Percentiles rank a stretch among this genome's conserved stretches.
These are phyloP conservation scores for Euphorbia pulcherrima DNA, from an alignment of 345 rosid genomes.

Conservation along the genomic window DNA sequence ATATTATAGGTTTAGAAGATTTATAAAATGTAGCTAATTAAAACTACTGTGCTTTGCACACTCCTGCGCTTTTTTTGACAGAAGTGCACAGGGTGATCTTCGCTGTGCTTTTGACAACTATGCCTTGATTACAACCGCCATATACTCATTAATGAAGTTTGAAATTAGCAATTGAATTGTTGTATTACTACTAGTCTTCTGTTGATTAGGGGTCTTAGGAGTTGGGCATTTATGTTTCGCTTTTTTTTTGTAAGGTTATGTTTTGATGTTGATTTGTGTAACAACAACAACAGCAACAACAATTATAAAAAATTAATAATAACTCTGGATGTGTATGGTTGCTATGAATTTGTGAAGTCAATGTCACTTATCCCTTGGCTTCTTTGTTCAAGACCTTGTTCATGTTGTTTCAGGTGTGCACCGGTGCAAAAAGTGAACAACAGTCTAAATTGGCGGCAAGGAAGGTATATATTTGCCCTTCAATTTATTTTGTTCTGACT, in stretches of 20 bases:
- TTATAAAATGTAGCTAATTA: too few species aligned
- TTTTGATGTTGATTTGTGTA: not conserved
- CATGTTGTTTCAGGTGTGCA: slow-evolving; percentile 51
- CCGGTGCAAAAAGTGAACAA: slow-evolving; percentile 84
- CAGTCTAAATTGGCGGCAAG: slow-evolving; percentile 77
- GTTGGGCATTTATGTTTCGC: not conserved
- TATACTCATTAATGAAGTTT: too few species aligned
- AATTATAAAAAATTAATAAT: too few species aligned
- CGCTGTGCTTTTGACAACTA: too few species aligned
- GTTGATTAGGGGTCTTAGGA: not conserved
- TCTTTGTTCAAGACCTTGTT: slow-evolving; percentile 8
- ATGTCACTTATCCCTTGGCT: too few species aligned
- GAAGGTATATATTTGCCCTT: slow-evolving; percentile 41
- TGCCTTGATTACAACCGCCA: not conserved
- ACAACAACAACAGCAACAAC: too few species aligned
- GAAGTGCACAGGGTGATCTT: too few species aligned
- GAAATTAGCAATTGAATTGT: too few species aligned
- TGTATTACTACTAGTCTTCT: not conserved
- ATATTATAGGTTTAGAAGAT: too few species aligned
- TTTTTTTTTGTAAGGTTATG: too few species aligned
- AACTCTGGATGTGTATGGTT: not conserved
- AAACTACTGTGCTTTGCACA: too few species aligned
- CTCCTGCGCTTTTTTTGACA: too few species aligned
- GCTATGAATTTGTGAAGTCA: not conserved
- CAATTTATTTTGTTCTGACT: slow-evolving; percentile 11